Evolutionary conservation across 352 stramenopile genomes (phyloP).

Genomic region (Blastocystis sp.): DNA sequence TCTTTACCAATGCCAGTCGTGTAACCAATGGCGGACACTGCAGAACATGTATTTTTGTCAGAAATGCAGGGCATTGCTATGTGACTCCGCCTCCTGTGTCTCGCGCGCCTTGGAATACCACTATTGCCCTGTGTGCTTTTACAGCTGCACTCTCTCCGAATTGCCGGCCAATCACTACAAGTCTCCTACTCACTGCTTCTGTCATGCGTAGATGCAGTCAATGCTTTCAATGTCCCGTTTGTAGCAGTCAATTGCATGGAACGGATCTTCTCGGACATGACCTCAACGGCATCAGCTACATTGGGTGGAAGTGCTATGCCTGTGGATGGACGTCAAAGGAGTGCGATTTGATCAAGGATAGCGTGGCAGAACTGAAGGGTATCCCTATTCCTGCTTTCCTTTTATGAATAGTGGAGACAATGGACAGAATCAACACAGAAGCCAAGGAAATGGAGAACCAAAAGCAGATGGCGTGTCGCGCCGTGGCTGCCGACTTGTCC

Average conservation of each 20-base stretch:
- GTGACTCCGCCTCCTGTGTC: slow-evolving; percentile 36
- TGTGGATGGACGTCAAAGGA: slow-evolving; percentile 46
- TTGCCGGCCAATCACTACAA: slow-evolving; percentile 15
- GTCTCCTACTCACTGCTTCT: neutral
- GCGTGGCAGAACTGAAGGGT: neutral
- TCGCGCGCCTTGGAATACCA: slow-evolving; percentile 30
- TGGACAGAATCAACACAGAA: neutral
- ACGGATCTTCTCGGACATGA: neutral
- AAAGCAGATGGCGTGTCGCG: too few species aligned
- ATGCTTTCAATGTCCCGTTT: slow-evolving; percentile 47
- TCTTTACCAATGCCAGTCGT: slow-evolving; percentile 49
- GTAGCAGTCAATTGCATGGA: neutral
- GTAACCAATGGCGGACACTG: neutral
- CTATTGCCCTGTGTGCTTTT: slow-evolving; percentile 56
- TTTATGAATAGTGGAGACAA: neutral
- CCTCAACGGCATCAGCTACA: neutral
- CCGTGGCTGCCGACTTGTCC: neutral
- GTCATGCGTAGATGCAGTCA: slow-evolving; percentile 10
- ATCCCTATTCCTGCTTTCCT: neutral
- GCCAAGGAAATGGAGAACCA: too few species aligned
- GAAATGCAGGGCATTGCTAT: slow-evolving; percentile 9
- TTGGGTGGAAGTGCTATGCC: slow-evolving; percentile 27
- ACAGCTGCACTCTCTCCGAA: slow-evolving; percentile 24
- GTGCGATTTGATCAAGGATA: neutral
- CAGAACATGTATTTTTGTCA: slow-evolving; percentile 34